These are phyloP conservation scores for Juglanconis juglandina DNA, from an alignment of 2,329 filamentous ascomycete species.

Conservation along the genomic window DNA sequence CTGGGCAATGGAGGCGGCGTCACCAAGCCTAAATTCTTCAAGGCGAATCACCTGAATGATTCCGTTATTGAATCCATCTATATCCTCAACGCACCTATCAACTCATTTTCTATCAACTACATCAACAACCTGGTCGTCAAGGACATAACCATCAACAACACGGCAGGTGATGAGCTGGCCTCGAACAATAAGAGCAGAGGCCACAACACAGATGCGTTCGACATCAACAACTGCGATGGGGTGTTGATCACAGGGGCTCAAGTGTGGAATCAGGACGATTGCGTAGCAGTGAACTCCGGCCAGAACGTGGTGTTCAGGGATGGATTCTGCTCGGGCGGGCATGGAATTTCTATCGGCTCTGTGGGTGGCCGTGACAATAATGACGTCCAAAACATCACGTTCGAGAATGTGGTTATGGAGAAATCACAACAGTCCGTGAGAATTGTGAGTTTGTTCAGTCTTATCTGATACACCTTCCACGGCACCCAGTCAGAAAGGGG, in stretches of 20 bases:
- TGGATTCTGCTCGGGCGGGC: conserved; percentile 47
- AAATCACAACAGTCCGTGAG: conserved; percentile 37
- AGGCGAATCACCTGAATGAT: conserved; percentile 46
- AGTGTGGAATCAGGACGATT: conserved; percentile 59
- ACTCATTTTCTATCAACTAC: conserved; percentile 45
- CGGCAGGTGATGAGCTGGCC: conserved; percentile 41
- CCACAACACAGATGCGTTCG: conserved; percentile 55
- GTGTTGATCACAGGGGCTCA: conserved; percentile 49
- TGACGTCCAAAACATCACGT: no score
- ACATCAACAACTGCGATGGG: conserved; percentile 42
- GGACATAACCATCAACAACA: conserved; percentile 55
- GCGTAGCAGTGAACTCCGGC: conserved; percentile 56
- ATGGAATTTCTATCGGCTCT: conserved; percentile 57
- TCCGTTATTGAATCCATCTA: conserved; percentile 48
- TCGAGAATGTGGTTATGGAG: conserved; percentile 38
- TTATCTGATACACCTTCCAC: not conserved
- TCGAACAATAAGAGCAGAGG: conserved; percentile 28
- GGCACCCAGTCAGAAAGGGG: not conserved
- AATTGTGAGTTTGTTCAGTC: not conserved
- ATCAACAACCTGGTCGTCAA: conserved; percentile 43
- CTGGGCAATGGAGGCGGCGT: conserved; percentile 55
- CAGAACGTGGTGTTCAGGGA: conserved; percentile 37
- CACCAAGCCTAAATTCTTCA: conserved; percentile 63
- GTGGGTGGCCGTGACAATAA: conserved; percentile 36
- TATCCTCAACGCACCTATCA: conserved; percentile 53